Conservation (phyloP, 768 basidiomycete genomes). For the Clathrus columnatus region DNA sequence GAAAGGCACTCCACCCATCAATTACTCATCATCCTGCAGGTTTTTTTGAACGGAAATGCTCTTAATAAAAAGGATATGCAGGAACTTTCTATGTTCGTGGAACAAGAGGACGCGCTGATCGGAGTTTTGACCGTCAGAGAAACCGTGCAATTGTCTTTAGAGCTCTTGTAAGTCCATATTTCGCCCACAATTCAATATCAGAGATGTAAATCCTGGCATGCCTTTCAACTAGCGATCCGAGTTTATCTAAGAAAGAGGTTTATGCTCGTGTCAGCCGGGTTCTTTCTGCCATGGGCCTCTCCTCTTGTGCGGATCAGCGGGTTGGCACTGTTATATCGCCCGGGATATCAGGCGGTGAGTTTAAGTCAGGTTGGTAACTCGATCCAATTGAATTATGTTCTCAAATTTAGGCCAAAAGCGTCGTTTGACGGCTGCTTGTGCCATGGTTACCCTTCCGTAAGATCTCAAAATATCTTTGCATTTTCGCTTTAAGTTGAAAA, state of each 20-base stretch:
- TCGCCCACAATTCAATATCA: too few relatives aligned
- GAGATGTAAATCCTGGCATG: too few relatives aligned
- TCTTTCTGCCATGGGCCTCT: constrained; percentile 38
- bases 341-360: constrained; percentile 45
- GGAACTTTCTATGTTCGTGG: constrained; percentile 41
- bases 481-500: not conserved
- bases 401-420: constrained; percentile 42
- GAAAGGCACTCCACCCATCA: too few relatives aligned
- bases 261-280: constrained; percentile 34
- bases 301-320: constrained; percentile 36
- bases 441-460: constrained; percentile 47
- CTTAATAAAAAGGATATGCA: constrained; percentile 23
- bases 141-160: constrained; percentile 28
- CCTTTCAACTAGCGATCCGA: constrained; percentile 12
- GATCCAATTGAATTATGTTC: constrained; percentile 26
- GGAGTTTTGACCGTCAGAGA: constrained; percentile 52
- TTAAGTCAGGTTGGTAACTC: not conserved
- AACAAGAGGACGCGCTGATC: constrained; percentile 52
- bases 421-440: constrained; percentile 50
- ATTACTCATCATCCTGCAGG: not conserved
- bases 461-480: not conserved
- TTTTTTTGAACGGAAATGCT: constrained; percentile 14
- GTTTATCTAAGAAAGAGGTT: constrained; percentile 24
- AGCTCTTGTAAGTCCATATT: not conserved
- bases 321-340: constrained; percentile 52